These are phyloP conservation scores for Pseudogymnoascus sp. DNA, from an alignment of 2,329 filamentous ascomycete genomes.

Conservation along the genomic window DNA sequence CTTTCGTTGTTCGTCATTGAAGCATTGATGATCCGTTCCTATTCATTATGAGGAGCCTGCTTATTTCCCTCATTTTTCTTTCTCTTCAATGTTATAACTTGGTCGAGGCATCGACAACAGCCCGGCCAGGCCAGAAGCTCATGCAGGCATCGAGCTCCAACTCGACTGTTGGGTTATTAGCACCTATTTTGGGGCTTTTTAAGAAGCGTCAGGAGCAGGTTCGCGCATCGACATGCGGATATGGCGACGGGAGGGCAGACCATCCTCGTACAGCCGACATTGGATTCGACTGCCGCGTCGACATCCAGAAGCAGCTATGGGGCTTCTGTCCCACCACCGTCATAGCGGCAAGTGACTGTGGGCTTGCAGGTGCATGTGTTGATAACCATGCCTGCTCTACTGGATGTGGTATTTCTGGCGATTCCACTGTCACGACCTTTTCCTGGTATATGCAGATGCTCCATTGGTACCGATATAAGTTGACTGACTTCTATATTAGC, in stretches of 20 bases:
- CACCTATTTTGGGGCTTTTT: not conserved
- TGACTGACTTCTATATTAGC: conserved; percentile 2
- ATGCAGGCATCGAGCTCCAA: not conserved
- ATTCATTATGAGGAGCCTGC: not conserved
- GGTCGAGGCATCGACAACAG: not conserved
- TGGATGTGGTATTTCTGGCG: conserved; percentile 27
- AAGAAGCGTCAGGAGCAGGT: not conserved
- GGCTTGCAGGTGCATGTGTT: conserved; percentile 30
- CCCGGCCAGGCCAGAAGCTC: not conserved
- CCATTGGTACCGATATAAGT: conserved; percentile 9
- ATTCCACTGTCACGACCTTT: conserved; percentile 24
- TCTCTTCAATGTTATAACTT: not conserved
- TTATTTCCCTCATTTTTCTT: not conserved
- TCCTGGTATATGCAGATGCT: conserved; percentile 26
- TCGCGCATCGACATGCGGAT: conserved; percentile 24
- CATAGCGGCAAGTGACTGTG: conserved; percentile 30
- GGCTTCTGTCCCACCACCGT: conserved; percentile 33
- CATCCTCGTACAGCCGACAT: conserved; percentile 26
- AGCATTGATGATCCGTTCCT: not conserved
- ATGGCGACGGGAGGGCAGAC: conserved; percentile 25
- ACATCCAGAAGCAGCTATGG: conserved; percentile 30
- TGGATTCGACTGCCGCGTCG: conserved; percentile 31
- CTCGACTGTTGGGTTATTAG: not conserved
- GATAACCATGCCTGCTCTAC: conserved; percentile 27
- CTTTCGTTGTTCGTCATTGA: not conserved